phyloP scores from a whole-genome alignment of 257 asterid species.

The Gentiana dahurica region DNA sequence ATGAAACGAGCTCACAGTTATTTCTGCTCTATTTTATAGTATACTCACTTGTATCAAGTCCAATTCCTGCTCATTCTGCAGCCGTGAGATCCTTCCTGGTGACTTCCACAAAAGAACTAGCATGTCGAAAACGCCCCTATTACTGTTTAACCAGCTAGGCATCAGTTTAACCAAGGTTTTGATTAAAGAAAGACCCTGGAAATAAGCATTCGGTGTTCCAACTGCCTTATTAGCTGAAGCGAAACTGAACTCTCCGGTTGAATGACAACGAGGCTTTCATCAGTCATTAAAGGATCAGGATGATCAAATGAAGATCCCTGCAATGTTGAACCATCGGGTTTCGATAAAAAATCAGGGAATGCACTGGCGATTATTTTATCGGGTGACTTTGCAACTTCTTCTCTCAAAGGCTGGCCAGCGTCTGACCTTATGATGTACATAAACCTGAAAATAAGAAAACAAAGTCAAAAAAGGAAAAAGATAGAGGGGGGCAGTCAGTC shows the following conservation, averaged over 20 bases:
- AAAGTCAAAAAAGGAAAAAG: conserved; percentile 5
- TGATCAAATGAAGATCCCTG: conserved; percentile 50
- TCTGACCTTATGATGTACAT: conserved; percentile 94
- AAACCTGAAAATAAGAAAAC: conserved; percentile 40
- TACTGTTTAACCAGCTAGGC: conserved; percentile 97
- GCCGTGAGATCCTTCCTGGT: conserved; percentile 67
- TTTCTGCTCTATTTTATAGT: background rate
- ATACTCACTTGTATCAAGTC: conserved; percentile 85
- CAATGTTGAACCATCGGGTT: conserved; percentile 38
- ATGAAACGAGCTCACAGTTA: too few species aligned
- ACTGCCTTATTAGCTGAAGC: conserved; percentile 27
- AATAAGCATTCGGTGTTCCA: conserved; percentile 74
- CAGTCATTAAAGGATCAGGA: conserved; percentile 37
- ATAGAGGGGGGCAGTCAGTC: too few species aligned
- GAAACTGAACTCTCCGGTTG: conserved; percentile 63
- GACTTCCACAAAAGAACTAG: conserved; percentile 90
- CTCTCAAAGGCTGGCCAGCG: conserved; percentile 98
- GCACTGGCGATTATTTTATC: conserved; percentile 92
- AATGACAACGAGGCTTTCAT: conserved; percentile 41
- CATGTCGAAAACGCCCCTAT: conserved; percentile 71
- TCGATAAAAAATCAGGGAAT: conserved; percentile 60
- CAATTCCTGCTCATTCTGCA: conserved; percentile 92
- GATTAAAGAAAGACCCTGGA: conserved; percentile 92
- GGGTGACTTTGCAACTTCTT: conserved; percentile 96
- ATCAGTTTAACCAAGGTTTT: conserved; percentile 90